Evolutionary conservation across 768 basidiomycete genomes (phyloP), one percentile per base, ranked within the genome.

Genomic region (Mycena rebaudengoi): DNA sequence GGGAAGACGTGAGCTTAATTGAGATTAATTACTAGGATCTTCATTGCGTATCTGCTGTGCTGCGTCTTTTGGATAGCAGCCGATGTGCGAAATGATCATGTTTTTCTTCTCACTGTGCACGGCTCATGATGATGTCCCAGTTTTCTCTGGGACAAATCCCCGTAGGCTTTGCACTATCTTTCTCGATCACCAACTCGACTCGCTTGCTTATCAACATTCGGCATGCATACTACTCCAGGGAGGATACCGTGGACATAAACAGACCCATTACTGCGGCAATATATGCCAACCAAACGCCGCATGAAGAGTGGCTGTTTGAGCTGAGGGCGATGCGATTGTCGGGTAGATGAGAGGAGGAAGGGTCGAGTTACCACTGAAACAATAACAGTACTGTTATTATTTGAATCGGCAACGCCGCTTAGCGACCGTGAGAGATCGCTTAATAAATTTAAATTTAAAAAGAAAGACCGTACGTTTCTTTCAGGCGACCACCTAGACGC

Each of bases 401-500:
- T n/a, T n/a, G 35, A 39, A 53, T 53, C 52, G 52, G 30, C 52
- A 35, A 25, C 25, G 35, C 51, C 54, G 54, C 41, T 56, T 56
- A 44, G 41, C 4, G 14, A 33, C 18, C 23, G 49, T 43, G 55
- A 35, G 50, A 14, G 35, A 50, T 29, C 30, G 20, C 1, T 49
- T 49, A 56, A 56, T 35, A 32, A n/a, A 29, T 32, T 29, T 21
- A 35, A 32, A 5, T 26, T 28, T 21, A 29, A 20, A 54, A 46
- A 40, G 45, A 21, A n/a, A n/a, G n/a, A n/a, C n/a, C n/a, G n/a
- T n/a, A n/a, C n/a, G 26, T 44, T 49, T 14, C 28, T 60, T 59
- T 32, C 48, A 67, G 58, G 69, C 76, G 73, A 74, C 80, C 76
- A 73, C 79, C 72, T 71, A 71, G 68, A 54, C 51, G 63, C 68